Conservation (phyloP, 176 grass and related monocot species). For the Chloris gayana region DNA sequence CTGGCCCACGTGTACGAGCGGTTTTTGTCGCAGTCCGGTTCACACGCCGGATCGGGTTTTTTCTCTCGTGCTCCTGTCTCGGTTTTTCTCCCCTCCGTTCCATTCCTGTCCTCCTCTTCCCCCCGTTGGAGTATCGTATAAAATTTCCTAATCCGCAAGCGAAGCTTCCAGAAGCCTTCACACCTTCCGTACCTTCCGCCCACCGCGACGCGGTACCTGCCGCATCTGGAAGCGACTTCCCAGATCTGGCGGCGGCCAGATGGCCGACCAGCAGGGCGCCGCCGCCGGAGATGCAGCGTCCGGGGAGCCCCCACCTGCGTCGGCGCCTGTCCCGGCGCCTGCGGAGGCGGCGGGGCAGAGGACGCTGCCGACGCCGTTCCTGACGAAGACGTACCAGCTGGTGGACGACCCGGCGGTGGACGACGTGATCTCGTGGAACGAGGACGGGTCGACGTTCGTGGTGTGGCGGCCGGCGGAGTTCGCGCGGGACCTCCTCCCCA, state of each 20-base stretch:
- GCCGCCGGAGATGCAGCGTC: constrained; percentile 8
- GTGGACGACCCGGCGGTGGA: constrained; percentile 80
- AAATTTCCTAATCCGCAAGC: constrained; percentile 42
- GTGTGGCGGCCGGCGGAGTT: constrained; percentile 97
- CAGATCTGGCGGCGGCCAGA: constrained; percentile 48
- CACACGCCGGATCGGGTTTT: constrained; percentile 25
- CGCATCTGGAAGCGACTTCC: constrained; percentile 38
- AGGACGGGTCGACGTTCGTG: constrained; percentile 84
- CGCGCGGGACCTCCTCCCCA: constrained; percentile 80
- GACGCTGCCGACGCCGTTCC: constrained; percentile 90
- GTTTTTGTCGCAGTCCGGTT: constrained; percentile 40
- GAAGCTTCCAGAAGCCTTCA: constrained; percentile 79
- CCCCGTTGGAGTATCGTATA: constrained; percentile 43
- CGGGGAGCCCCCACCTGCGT: constrained; percentile 15
- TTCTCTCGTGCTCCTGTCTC: background rate
- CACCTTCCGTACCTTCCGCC: constrained; percentile 51
- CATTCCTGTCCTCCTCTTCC: constrained; percentile 34
- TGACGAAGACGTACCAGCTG: constrained; percentile 90
- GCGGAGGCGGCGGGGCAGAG: constrained; percentile 57
- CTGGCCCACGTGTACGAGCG: constrained; percentile 38
- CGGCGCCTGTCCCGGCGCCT: background rate
- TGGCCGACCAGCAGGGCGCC: constrained; percentile 47
- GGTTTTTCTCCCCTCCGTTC: background rate
- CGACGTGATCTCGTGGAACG: constrained; percentile 94
- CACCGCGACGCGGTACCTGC: background rate